phyloP scores from a whole-genome alignment of 331 rosid species.

The Rhamnella rubrinervis region DNA sequence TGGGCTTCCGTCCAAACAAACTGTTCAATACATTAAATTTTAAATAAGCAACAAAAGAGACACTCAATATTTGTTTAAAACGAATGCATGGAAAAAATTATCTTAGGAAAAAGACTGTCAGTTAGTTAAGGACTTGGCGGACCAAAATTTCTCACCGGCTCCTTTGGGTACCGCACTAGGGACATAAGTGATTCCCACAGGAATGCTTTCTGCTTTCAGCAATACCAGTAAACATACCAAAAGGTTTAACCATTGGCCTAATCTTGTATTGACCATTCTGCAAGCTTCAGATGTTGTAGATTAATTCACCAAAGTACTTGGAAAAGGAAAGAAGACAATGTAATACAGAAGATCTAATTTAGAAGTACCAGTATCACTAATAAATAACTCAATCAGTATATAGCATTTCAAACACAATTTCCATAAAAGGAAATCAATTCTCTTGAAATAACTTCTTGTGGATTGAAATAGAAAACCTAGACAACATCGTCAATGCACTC shows the following conservation, averaged over 20 bases:
- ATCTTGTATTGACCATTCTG: constrained; percentile 62
- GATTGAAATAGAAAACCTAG: too few relatives aligned
- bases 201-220: constrained; percentile 46
- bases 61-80: neutral
- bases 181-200: constrained; percentile 67
- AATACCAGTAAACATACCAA: constrained; percentile 37
- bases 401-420: too few relatives aligned
- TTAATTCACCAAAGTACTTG: neutral
- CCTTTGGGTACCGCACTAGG: constrained; percentile 69
- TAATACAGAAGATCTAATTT: neutral
- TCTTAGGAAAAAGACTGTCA: neutral
- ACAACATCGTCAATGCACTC: too few relatives aligned
- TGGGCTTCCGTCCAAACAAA: constrained; percentile 96
- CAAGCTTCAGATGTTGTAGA: constrained; percentile 17
- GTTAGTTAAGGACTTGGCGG: neutral
- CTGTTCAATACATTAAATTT: constrained; percentile 41
- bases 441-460: too few relatives aligned
- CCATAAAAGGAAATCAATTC: too few relatives aligned
- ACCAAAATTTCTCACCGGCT: constrained; percentile 63
- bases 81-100: neutral
- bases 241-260: constrained; percentile 46
- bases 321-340: constrained; percentile 5
- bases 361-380: too few relatives aligned
- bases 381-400: too few relatives aligned
- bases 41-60: constrained; percentile 7